phyloP scores from a whole-genome alignment of 139 green algal genomes.

The Bryopsis sp. region DNA sequence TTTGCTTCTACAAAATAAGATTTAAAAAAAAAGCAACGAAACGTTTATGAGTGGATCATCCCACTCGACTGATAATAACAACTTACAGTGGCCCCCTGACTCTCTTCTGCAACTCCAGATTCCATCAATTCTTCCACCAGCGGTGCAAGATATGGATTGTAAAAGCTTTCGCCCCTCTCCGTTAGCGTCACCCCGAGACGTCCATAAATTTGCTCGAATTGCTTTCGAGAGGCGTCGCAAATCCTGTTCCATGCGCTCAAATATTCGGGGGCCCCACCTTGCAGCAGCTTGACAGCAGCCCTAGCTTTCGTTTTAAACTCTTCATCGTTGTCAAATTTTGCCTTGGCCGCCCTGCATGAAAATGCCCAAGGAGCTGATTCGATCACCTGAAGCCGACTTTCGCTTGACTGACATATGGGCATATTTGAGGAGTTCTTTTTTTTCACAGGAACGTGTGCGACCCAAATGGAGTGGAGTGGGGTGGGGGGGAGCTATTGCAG shows the following conservation, averaged over 20 bases:
- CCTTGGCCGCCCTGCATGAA: constrained; percentile 69
- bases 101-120: constrained; percentile 24
- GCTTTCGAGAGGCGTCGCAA: constrained; percentile 74
- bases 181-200: constrained; percentile 67
- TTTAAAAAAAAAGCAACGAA: no score
- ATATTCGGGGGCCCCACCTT: constrained; percentile 61
- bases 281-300: constrained; percentile 79
- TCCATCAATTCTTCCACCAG: constrained; percentile 69
- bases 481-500: no score
- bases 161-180: constrained; percentile 92
- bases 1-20: no score
- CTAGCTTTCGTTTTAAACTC: constrained; percentile 89
- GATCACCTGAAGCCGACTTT: no score
- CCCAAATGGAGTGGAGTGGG: background rate
- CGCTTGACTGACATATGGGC: no score
- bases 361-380: no score
- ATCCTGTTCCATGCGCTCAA: constrained; percentile 78
- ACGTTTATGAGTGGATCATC: background rate
- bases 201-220: constrained; percentile 87
- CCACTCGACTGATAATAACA: background rate
- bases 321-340: constrained; percentile 89
- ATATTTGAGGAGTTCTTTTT: no score
- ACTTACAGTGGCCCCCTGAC: constrained; percentile 14
- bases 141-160: constrained; percentile 76
- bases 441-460: background rate